Conservation (phyloP, 2,329 filamentous ascomycete species). For the Pseudocercospora vitis region DNA sequence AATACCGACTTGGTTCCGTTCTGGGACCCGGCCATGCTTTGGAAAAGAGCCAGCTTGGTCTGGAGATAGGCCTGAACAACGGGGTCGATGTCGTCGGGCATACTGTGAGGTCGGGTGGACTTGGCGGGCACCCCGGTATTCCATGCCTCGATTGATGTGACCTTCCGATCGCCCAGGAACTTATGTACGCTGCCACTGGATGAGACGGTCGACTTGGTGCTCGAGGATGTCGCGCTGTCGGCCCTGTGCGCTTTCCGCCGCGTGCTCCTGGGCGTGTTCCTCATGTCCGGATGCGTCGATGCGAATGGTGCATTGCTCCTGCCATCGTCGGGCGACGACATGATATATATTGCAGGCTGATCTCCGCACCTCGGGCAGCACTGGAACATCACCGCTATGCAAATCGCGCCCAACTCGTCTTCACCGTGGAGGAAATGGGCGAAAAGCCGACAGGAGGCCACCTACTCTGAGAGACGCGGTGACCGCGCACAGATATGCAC, state of each 20-base stretch:
- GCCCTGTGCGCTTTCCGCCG: slow-evolving; percentile 10
- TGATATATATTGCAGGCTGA: slow-evolving; percentile 16
- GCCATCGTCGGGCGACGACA: slow-evolving; percentile 15
- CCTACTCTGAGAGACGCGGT: not conserved
- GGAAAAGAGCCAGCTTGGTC: slow-evolving; percentile 39
- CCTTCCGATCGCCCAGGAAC: slow-evolving; percentile 28
- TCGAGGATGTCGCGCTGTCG: slow-evolving; percentile 15
- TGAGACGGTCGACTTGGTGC: slow-evolving; percentile 19
- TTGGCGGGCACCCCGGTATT: slow-evolving; percentile 28
- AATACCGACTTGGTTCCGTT: slow-evolving; percentile 11
- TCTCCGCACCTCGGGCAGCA: too few relatives aligned
- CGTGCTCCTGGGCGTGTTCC: slow-evolving; percentile 1
- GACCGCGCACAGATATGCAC: not conserved
- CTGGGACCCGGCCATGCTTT: slow-evolving; percentile 24
- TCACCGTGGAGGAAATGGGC: not conserved
- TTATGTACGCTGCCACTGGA: slow-evolving; percentile 19
- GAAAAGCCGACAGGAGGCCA: not conserved
- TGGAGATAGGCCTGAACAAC: slow-evolving; percentile 39
- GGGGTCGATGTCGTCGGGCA: slow-evolving; percentile 23
- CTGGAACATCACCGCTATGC: too few relatives aligned
- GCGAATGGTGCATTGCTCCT: slow-evolving; percentile 3
- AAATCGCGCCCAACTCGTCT: too few relatives aligned
- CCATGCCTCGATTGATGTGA: slow-evolving; percentile 34
- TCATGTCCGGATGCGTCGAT: not conserved
- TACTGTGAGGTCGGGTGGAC: slow-evolving; percentile 11